Conservation (phyloP, 768 basidiomycete species). For the Lactarius indigo region DNA sequence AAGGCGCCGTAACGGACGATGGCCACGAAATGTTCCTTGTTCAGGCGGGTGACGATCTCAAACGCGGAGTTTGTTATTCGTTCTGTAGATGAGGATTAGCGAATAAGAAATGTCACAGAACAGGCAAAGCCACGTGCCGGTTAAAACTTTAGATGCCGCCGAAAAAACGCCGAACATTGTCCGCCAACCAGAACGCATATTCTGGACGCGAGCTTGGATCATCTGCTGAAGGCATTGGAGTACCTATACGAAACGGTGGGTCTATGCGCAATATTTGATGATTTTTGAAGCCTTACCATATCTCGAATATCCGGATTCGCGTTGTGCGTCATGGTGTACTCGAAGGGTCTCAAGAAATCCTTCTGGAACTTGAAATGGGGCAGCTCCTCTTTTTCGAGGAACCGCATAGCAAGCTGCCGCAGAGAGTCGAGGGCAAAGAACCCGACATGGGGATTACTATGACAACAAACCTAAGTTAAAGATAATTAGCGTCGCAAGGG, state of each 20-base stretch:
- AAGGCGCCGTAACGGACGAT: conserved; percentile 94
- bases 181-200: conserved; percentile 97
- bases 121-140: conserved; percentile 49
- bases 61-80: conserved; percentile 91
- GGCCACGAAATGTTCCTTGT: conserved; percentile 85
- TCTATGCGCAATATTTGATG: background rate
- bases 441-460: conserved; percentile 93
- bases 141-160: conserved; percentile 89
- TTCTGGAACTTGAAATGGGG: conserved; percentile 99
- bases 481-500: conserved; percentile 11
- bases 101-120: conserved; percentile 8
- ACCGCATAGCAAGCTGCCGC: conserved; percentile 95
- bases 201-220: conserved; percentile 92
- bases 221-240: conserved; percentile 98
- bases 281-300: conserved; percentile 55
- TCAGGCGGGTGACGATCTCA: conserved; percentile 89
- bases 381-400: conserved; percentile 97
- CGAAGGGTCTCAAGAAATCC: conserved; percentile 97
- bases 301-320: conserved; percentile 93
- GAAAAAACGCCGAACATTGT: conserved; percentile 99
- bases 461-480: conserved; percentile 93
- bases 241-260: conserved; percentile 50
- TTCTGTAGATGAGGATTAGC: conserved; percentile 46
- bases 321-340: conserved; percentile 97
- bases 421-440: conserved; percentile 97